phyloP scores from a whole-genome alignment of 176 grass and related monocot species.

The Rhynchospora breviuscula region DNA sequence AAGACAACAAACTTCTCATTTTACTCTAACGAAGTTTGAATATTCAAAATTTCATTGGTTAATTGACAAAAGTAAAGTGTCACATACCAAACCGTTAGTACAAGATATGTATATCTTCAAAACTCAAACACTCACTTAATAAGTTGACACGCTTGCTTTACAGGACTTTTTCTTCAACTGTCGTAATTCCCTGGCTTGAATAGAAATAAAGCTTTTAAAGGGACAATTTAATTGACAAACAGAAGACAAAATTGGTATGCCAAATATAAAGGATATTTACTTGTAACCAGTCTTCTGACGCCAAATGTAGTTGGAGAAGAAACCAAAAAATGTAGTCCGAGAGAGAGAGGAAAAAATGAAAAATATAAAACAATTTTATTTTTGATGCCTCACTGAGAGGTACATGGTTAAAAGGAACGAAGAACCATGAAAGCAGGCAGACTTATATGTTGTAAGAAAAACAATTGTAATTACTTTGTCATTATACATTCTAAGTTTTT shows the following conservation, averaged over 20 bases:
- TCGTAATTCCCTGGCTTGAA: background rate
- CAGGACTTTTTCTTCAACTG: background rate
- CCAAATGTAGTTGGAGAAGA: background rate
- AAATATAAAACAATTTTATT: background rate
- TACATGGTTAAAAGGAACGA: background rate
- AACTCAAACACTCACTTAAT: background rate
- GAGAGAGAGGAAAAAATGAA: background rate
- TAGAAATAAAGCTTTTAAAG: background rate
- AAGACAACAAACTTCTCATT: background rate
- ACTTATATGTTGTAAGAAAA: background rate
- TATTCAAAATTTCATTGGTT: background rate
- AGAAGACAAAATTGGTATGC: background rate
- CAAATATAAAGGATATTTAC: background rate
- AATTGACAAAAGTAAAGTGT: background rate
- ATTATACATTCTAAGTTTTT: background rate
- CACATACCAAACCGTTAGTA: background rate
- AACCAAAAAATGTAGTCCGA: background rate
- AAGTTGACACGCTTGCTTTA: background rate
- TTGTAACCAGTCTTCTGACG: background rate
- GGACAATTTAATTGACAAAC: background rate
- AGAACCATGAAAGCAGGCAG: background rate
- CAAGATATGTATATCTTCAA: slow-evolving; percentile 1
- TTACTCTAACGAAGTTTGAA: background rate
- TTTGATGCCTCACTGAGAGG: background rate
- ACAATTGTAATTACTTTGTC: background rate